Evolutionary conservation across 805 yeast genomes (phyloP).

Genomic region (Pichia deserticola): DNA sequence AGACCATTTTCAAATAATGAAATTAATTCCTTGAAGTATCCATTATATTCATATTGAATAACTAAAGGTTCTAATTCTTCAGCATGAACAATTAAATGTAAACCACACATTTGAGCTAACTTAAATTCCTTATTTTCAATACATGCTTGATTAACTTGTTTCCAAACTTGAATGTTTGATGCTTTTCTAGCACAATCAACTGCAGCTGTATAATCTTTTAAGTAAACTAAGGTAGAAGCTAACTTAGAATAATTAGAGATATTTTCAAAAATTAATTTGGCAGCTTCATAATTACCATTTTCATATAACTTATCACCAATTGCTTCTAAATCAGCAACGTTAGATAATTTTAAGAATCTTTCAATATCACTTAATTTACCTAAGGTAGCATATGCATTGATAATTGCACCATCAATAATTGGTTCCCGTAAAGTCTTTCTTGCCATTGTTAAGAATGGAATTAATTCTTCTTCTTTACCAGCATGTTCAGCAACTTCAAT

Average conservation of each 20-base stretch:
- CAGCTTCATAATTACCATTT: constrained; percentile 80
- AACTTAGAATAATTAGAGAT: constrained; percentile 92
- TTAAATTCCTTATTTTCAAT: constrained; percentile 91
- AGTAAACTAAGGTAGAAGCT: constrained; percentile 91
- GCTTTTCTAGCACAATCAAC: constrained; percentile 99
- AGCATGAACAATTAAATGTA: constrained; percentile 93
- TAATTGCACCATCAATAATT: constrained; percentile 83
- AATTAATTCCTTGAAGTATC: constrained; percentile 86
- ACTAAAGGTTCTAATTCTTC: constrained; percentile 93
- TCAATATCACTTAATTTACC: constrained; percentile 75
- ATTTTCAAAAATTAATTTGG: constrained; percentile 76
- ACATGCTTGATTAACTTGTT: constrained; percentile 95
- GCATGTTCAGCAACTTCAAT: constrained; percentile 94
- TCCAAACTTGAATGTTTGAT: constrained; percentile 89
- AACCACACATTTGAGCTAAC: constrained; percentile 96
- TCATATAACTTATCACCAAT: constrained; percentile 90
- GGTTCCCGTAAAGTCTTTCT: constrained; percentile 89
- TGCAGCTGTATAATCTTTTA: constrained; percentile 90
- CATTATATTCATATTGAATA: constrained; percentile 76
- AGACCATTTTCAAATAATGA: constrained; percentile 92
- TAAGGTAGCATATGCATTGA: constrained; percentile 77
- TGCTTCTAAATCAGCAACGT: constrained; percentile 85
- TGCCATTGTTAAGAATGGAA: constrained; percentile 84
- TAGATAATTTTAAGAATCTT: constrained; percentile 73
- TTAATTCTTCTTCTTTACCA: constrained; percentile 90